Conservation (phyloP, 345 rosid genomes). For the Crucihimalaya himalaica region DNA sequence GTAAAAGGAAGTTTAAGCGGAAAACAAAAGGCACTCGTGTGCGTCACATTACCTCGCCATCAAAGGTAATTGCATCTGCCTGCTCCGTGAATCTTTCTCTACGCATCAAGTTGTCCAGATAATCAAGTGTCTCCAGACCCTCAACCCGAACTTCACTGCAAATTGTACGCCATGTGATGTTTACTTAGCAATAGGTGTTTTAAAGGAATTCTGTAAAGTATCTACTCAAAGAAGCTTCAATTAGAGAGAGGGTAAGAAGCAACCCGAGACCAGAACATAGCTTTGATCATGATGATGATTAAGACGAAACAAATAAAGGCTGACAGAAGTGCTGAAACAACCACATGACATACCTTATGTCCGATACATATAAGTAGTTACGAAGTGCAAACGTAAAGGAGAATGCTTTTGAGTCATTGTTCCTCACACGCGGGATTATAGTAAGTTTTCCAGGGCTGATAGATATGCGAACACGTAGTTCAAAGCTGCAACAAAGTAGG, state of each 20-base stretch:
- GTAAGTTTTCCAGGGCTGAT: conserved; percentile 75
- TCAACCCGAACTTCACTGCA: conserved; percentile 90
- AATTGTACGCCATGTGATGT: conserved; percentile 37
- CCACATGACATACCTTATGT: conserved; percentile 61
- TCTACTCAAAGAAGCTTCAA: background rate
- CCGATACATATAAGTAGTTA: conserved; percentile 84
- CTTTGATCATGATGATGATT: background rate
- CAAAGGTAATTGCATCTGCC: conserved; percentile 88
- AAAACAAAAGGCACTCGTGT: background rate
- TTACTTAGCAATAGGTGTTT: background rate
- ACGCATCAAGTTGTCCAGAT: conserved; percentile 62
- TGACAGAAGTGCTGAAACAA: too few relatives aligned
- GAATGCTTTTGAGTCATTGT: conserved; percentile 72
- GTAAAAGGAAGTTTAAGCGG: background rate
- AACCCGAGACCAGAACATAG: background rate
- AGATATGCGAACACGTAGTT: conserved; percentile 80
- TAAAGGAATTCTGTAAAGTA: background rate
- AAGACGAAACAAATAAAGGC: background rate
- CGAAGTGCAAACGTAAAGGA: conserved; percentile 68
- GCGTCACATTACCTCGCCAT: conserved; percentile 59
- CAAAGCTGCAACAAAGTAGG: conserved; percentile 62
- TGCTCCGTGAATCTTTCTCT: conserved; percentile 81
- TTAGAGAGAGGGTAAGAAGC: background rate
- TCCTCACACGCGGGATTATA: conserved; percentile 90
- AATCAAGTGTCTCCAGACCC: conserved; percentile 93